Evolutionary conservation across 495 filamentous ascomycete genomes (phyloP).

Genomic region (Aspergillus asperescens): DNA sequence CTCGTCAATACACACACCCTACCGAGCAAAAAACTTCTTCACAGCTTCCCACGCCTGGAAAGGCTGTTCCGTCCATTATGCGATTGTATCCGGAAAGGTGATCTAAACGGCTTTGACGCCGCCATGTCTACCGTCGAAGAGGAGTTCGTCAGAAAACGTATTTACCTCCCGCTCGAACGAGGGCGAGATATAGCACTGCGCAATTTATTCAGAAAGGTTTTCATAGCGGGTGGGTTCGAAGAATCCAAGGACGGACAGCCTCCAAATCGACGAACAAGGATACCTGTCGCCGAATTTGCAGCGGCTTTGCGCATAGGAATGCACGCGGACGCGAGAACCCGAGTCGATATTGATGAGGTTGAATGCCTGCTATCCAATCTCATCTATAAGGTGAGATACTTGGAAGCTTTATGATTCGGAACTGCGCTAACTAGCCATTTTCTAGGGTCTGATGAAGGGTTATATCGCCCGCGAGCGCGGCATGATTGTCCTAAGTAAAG

Average conservation of each 20-base stretch:
- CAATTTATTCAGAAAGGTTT: conserved; percentile 87
- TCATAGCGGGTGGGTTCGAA: conserved; percentile 72
- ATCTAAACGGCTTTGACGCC: conserved; percentile 77
- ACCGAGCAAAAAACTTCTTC: conserved; percentile 64
- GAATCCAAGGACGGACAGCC: conserved; percentile 61
- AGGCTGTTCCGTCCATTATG: conserved; percentile 71
- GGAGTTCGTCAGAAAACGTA: conserved; percentile 89
- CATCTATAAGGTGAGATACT: conserved; percentile 82
- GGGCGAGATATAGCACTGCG: conserved; percentile 85
- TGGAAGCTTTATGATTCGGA: background rate
- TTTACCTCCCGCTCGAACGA: conserved; percentile 89
- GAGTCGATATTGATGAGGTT: conserved; percentile 83
- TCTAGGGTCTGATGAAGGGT: conserved; percentile 88
- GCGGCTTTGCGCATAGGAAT: conserved; percentile 54
- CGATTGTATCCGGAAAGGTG: conserved; percentile 69
- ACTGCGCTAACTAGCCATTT: background rate
- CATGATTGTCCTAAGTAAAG: conserved; percentile 86
- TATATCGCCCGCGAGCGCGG: conserved; percentile 90
- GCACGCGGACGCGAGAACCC: conserved; percentile 51
- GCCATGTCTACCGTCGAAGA: conserved; percentile 75
- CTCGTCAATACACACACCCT: conserved; percentile 82
- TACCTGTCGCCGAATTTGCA: conserved; percentile 76
- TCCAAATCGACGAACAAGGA: conserved; percentile 63
- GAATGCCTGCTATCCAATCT: conserved; percentile 91
- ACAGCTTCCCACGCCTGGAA: conserved; percentile 71